Evolutionary conservation across 139 green algal genomes (phyloP).

Genomic region (Chlorella ohadii): DNA sequence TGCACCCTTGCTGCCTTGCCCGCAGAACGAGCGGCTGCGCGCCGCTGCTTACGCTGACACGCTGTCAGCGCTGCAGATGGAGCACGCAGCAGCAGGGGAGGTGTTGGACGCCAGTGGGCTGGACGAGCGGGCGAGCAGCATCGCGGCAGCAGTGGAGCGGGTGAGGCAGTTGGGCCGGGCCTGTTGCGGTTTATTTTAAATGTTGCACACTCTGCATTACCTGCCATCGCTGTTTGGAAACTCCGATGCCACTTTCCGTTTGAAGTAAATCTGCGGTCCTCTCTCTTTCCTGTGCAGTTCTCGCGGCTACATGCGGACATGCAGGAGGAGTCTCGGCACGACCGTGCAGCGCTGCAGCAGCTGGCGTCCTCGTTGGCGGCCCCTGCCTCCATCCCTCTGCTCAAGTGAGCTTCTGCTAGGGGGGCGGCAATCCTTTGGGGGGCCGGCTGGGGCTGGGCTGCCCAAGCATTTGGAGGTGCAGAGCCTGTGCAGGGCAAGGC

Average conservation of each 20-base stretch:
- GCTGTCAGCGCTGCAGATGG: neutral
- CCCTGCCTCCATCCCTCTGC: constrained; percentile 7
- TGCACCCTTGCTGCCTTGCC: too few relatives aligned
- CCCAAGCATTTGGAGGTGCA: too few relatives aligned
- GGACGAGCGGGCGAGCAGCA: neutral
- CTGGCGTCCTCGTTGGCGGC: neutral
- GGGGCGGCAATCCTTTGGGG: too few relatives aligned
- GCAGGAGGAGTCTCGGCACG: constrained; percentile 16
- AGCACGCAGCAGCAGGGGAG: neutral
- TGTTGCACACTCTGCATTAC: too few relatives aligned
- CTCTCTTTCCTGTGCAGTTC: neutral
- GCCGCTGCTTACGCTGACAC: constrained; percentile 6
- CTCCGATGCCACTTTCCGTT: too few relatives aligned
- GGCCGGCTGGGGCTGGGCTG: too few relatives aligned
- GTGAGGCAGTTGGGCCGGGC: too few relatives aligned
- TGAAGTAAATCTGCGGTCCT: too few relatives aligned
- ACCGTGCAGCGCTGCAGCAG: constrained; percentile 8
- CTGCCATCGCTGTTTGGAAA: too few relatives aligned
- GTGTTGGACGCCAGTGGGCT: neutral
- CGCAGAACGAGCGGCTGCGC: constrained; percentile 10
- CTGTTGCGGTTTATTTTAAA: too few relatives aligned
- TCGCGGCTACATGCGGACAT: constrained; percentile 14
- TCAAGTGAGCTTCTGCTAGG: neutral
- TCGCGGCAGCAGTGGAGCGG: constrained; percentile 8
- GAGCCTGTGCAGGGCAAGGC: too few relatives aligned